Evolutionary conservation across 352 stramenopile species (phyloP).

Genomic region (Pythium phragmitis): DNA sequence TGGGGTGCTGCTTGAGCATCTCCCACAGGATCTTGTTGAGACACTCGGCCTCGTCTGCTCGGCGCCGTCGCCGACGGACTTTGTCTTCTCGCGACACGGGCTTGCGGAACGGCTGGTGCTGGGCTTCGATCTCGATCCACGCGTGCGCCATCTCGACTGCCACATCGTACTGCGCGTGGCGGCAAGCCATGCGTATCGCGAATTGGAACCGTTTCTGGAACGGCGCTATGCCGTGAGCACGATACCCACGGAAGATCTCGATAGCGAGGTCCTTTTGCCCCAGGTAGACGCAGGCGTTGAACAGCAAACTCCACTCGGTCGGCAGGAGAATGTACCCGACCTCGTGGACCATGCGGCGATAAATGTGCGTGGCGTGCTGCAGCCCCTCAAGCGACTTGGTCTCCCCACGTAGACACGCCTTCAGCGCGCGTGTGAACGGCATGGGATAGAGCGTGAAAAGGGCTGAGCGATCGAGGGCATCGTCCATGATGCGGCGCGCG

Average conservation of each 20-base stretch:
- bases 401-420: slow-evolving; percentile 11
- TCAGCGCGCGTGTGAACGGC: slow-evolving; percentile 9
- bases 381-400: slow-evolving; percentile 16
- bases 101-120: background rate
- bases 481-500: slow-evolving; percentile 9
- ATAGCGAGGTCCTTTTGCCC: slow-evolving; percentile 35
- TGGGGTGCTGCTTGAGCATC: slow-evolving; percentile 46
- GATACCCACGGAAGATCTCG: slow-evolving; percentile 44
- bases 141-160: slow-evolving; percentile 41
- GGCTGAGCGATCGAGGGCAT: background rate
- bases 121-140: slow-evolving; percentile 13
- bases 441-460: background rate
- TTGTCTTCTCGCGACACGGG: no score
- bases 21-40: slow-evolving; percentile 55
- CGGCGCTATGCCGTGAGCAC: slow-evolving; percentile 34
- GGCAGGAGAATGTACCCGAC: slow-evolving; percentile 46
- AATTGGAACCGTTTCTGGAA: slow-evolving; percentile 42
- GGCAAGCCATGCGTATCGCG: slow-evolving; percentile 35
- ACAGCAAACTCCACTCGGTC: slow-evolving; percentile 41
- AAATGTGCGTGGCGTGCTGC: slow-evolving; percentile 36
- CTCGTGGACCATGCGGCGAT: slow-evolving; percentile 32
- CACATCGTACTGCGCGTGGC: slow-evolving; percentile 30
- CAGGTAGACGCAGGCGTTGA: slow-evolving; percentile 49
- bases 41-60: slow-evolving; percentile 26
- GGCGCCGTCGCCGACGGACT: no score